Evolutionary conservation across 2,329 filamentous ascomycete genomes (phyloP), one percentile per base, ranked within the genome.

Genomic region (Pyricularia sp.): DNA sequence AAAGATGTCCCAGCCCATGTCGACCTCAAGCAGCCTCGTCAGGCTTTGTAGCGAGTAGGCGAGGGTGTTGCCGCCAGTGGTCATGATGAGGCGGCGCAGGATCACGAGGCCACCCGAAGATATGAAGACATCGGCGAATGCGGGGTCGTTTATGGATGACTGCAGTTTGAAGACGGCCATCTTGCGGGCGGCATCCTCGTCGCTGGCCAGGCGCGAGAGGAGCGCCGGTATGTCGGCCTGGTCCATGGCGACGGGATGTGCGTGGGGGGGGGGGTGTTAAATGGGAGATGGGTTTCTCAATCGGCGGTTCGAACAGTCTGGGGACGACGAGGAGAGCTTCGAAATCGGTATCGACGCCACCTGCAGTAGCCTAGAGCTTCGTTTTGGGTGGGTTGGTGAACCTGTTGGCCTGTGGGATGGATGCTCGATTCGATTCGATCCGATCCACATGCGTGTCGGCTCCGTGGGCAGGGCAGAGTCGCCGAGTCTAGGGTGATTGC

Each of bases 121-220:
- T 71, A 98, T 97, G 81, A 99, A 99, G 74, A 96, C 89, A 78
- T 98, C 95, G 75, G 95, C 95, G 78, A 98, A 98, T 67, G 93
- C 91, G 30, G 94, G 94, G 80, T 99, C 95, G 77, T 94, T 94
- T 79, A 99, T 97, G 71, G 92, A 93, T 72, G 88, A 90, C 80
- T 99, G 95, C 72, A 99, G 88, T 82, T 97, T 97, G 86, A 99
- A 99, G 71, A 96, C 95, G 70, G 95, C 95, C 92, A 98, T 97
- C 80, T 99, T 99, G 76, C 94, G 92, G 73, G 92, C 90, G 69
- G 92, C 94, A 84, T 99, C 95, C 80, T 97, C 88, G 74, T 90
- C 86, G 80, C 87, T 89, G 59, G 85, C 82, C 71, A 90, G 82
- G 72, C 87, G 87, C 80, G 86, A 82, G 73, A 90, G 82, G 73